phyloP scores from a whole-genome alignment of 2,329 filamentous ascomycete genomes.

The Tetracladium maxilliforme region DNA sequence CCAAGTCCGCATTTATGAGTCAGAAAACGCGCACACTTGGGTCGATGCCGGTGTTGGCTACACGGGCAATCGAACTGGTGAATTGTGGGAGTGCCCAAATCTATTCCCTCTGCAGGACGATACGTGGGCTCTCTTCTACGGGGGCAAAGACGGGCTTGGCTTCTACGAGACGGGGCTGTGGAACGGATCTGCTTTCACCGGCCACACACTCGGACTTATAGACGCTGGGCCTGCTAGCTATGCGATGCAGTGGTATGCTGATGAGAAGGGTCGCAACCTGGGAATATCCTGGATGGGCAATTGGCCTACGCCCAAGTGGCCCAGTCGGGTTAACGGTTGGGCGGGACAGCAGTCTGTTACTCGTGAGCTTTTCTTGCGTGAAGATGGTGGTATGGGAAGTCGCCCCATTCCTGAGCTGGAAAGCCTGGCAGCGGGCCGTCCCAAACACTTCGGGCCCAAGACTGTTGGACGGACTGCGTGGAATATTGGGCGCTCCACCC shows the following conservation, averaged over 20 bases:
- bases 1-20: conserved; percentile 40
- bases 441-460: conserved; percentile 5
- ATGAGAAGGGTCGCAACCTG: conserved; percentile 18
- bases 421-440: conserved; percentile 7
- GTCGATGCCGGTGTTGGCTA: conserved; percentile 28
- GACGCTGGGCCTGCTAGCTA: conserved; percentile 25
- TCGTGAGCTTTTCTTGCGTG: conserved; percentile 13
- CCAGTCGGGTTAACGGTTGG: conserved; percentile 14
- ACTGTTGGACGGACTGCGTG: conserved; percentile 7
- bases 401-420: conserved; percentile 10
- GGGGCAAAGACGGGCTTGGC: conserved; percentile 37
- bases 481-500: conserved; percentile 9
- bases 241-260: conserved; percentile 15
- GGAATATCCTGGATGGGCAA: conserved; percentile 40
- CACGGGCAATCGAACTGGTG: conserved; percentile 11
- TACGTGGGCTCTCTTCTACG: conserved; percentile 29
- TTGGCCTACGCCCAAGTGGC: conserved; percentile 20
- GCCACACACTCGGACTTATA: conserved; percentile 8
- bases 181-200: conserved; percentile 42
- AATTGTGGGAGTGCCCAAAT: conserved; percentile 44
- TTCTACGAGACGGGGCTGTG: conserved; percentile 40
- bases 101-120: conserved; percentile 5
- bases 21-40: conserved; percentile 33
- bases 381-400: conserved; percentile 13
- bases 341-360: conserved; percentile 13